Evolutionary conservation across 1,284 basidiomycete species (phyloP), one percentile per base, ranked within the genome.

Genomic region (Ceratobasidium theobromae): DNA sequence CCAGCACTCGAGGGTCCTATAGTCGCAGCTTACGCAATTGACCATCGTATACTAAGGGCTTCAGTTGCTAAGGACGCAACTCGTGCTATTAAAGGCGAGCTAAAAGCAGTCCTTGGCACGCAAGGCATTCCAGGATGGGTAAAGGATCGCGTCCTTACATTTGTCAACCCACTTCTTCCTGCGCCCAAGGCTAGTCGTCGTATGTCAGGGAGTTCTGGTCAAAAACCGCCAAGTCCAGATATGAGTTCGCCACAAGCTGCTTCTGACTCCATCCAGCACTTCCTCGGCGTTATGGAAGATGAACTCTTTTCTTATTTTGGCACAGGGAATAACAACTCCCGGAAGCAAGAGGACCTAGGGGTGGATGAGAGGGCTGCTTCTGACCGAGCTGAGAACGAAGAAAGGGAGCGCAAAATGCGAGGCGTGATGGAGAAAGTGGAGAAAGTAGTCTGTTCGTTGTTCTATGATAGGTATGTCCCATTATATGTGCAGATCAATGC

Each of bases 391-490:
- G 66, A 57, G 14, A 60, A 62, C 57, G 60, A 69, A 49, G 65
- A 75, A 40, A 74, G 72, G 57, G 73, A 74, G 32, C 68, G 66
- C 33, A 68, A 69, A 53, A 72, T 57, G 82, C 85, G 66, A 35
- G 82, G 85, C 54, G 79, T 86, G 16, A 80, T 93, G 69, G 89
- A 92, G 64, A 77, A 77, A 2, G 84, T 94, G 2, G 93, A 96
- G 75, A 79, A 80, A 4, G 79, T 85, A 0, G 73, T 95, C 1
- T 88, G 87, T 60, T 79, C 80, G 3, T 71, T 91, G 23, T 87
- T 93, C 70, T 95, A 91, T 72, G 89, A 89, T 72, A 76, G 82
- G 85, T 84, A 65, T 57, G 79, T 74, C 6, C 41, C 1, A 25
- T 12, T 18, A 18, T 51, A 28, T 27, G 23, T n/a, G 28, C 33